Base-by-base conservation (phyloP, 2,329 filamentous ascomycete genomes). In the Phyllosticta citribraziliensis region DNA sequence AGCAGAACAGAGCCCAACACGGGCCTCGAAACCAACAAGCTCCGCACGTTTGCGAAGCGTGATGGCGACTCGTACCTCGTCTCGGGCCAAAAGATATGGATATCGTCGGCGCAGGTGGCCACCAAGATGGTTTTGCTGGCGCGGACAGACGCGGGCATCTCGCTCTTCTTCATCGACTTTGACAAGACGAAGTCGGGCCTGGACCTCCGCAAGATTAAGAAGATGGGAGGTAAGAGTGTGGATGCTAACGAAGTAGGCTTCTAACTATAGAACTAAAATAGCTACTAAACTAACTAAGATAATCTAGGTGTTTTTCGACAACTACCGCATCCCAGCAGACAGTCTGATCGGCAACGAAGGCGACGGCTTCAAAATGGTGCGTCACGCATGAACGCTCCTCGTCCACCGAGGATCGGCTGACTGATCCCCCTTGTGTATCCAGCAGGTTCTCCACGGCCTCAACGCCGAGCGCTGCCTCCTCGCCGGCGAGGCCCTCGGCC, bases 231-330 rank as follows among this genome's bases (percentile, higher is more conserved):
- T n/a, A n/a, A n/a, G n/a, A n/a, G n/a, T n/a, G n/a, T n/a, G n/a
- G n/a, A n/a, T n/a, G n/a, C n/a, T n/a, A n/a, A n/a, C n/a, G n/a
- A n/a, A n/a, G n/a, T n/a, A n/a, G n/a, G n/a, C n/a, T n/a, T n/a
- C n/a, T n/a, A n/a, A n/a, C n/a, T n/a, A n/a, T n/a, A n/a, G n/a
- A n/a, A n/a, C n/a, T n/a, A n/a, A n/a, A n/a, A n/a, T n/a, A n/a
- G n/a, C n/a, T n/a, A n/a, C n/a, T n/a, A n/a, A n/a, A n/a, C n/a
- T n/a, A n/a, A n/a, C n/a, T n/a, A n/a, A n/a, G n/a, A n/a, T n/a
- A n/a, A n/a, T n/a, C n/a, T n/a, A n/a, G n/a, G n/a, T n/a, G n/a
- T 95, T 95, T 73, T 94, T 95, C 70, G 88, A 94, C 71, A 83
- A 86, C 65, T 95, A 92, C 71, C 71, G 74, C 3, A 83, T 94